Evolutionary conservation across 192 early-diverging fungal species (phyloP), one percentile per base, ranked within the genome.

Genomic region (Gonapodya prolifera): DNA sequence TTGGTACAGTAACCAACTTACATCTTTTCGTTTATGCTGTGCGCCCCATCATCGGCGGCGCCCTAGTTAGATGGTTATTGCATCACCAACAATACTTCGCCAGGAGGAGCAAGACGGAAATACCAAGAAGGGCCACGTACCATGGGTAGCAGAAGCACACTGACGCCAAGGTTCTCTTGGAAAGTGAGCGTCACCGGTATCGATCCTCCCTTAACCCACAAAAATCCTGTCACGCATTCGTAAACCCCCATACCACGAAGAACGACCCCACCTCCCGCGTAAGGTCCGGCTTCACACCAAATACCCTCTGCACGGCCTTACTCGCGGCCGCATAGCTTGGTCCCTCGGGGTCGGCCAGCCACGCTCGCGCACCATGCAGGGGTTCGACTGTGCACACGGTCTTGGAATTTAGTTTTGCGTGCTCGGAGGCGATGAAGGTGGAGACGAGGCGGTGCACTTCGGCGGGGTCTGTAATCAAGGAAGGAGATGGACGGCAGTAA

Each of bases 161-260:
- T 95, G 86, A 92, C 92, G 76, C 92, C 83, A 29, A 99, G 85
- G 35, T 93, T 92, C 80, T 99, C 95, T 88, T 99, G 95, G 88
- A 99, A 99, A 1, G 94, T 95, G 76, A 99, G 86, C 2, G 97
- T 99, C 17, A 99, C 96, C 30, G 97, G 97, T 80, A 99, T 99
- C 33, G 93, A 94, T 2, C 97, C 97, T 77, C 96, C 97, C 88
- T 61, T 8, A 23, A 61, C 8, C n/a, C n/a, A n/a, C n/a, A n/a
- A n/a, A n/a, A n/a, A n/a, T n/a, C n/a, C n/a, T n/a, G n/a, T n/a
- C n/a, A n/a, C n/a, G n/a, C n/a, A n/a, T n/a, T n/a, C n/a, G n/a
- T n/a, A n/a, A n/a, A n/a, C n/a, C n/a, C n/a, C n/a, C n/a, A n/a
- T n/a, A n/a, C n/a, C n/a, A n/a, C n/a, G n/a, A n/a, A n/a, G n/a